These are phyloP conservation scores for Sporobolus alterniflorus DNA, from an alignment of 202 grass and related monocot species.

Conservation along the genomic window DNA sequence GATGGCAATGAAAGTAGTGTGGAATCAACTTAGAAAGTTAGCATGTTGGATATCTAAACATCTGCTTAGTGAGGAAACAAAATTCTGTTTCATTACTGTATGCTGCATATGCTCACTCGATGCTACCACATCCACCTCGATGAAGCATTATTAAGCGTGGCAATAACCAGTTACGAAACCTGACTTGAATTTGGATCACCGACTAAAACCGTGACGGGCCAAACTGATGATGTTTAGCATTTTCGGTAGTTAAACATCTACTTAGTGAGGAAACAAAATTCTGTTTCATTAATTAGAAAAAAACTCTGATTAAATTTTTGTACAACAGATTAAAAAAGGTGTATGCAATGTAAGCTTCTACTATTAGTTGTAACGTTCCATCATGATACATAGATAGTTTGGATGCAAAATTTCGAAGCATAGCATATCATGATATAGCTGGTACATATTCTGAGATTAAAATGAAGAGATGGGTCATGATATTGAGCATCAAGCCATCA, in stretches of 20 bases:
- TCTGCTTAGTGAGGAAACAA: neutral
- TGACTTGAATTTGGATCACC: constrained; percentile 31
- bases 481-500: too few relatives aligned
- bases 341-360: too few relatives aligned
- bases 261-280: neutral
- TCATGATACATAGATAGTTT: neutral
- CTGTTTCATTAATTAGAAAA: neutral
- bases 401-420: neutral
- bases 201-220: neutral
- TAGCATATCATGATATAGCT: too few relatives aligned
- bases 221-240: neutral
- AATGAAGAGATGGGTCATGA: too few relatives aligned
- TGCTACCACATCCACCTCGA: neutral
- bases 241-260: neutral
- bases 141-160: neutral
- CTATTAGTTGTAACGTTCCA: neutral
- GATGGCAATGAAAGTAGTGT: neutral
- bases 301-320: too few relatives aligned
- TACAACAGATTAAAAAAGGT: too few relatives aligned
- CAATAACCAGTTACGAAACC: neutral
- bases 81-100: neutral
- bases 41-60: neutral
- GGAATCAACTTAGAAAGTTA: neutral
- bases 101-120: neutral
- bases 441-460: too few relatives aligned